Conservation (phyloP, 352 stramenopile genomes). For the Globisporangium spiculum region DNA sequence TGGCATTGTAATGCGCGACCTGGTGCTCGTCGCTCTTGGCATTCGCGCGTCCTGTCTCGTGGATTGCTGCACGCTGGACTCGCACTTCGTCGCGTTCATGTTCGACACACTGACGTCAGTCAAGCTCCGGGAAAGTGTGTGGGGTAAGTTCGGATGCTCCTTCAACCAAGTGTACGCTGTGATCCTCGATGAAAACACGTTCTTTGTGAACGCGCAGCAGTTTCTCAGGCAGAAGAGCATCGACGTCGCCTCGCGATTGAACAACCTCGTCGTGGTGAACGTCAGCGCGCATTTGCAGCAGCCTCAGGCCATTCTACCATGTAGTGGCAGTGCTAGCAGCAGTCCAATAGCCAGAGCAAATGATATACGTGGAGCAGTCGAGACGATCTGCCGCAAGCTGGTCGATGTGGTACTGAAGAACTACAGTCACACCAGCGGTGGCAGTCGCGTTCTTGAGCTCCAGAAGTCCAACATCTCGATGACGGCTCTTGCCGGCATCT, state of each 20-base stretch:
- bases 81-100: constrained; percentile 21
- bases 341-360: background rate
- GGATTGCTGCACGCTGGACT: constrained; percentile 36
- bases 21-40: constrained; percentile 35
- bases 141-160: background rate
- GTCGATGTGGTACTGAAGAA: background rate
- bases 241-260: constrained; percentile 18
- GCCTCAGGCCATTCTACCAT: constrained; percentile 14
- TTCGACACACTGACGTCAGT: constrained; percentile 18
- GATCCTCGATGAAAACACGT: constrained; percentile 38
- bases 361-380: background rate
- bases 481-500: constrained; percentile 34
- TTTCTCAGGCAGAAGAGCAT: constrained; percentile 38
- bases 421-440: background rate
- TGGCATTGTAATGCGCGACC: constrained; percentile 29
- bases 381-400: constrained; percentile 5
- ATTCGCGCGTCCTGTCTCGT: constrained; percentile 41
- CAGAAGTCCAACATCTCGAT: background rate
- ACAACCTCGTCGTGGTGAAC: constrained; percentile 29
- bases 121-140: background rate
- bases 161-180: constrained; percentile 23
- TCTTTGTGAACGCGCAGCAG: constrained; percentile 33
- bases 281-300: constrained; percentile 24
- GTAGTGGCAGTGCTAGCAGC: too few relatives aligned
- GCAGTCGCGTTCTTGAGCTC: background rate